These are phyloP conservation scores for Isatis lusitanica DNA, from an alignment of 441 rosid genomes.

Conservation along the genomic window DNA sequence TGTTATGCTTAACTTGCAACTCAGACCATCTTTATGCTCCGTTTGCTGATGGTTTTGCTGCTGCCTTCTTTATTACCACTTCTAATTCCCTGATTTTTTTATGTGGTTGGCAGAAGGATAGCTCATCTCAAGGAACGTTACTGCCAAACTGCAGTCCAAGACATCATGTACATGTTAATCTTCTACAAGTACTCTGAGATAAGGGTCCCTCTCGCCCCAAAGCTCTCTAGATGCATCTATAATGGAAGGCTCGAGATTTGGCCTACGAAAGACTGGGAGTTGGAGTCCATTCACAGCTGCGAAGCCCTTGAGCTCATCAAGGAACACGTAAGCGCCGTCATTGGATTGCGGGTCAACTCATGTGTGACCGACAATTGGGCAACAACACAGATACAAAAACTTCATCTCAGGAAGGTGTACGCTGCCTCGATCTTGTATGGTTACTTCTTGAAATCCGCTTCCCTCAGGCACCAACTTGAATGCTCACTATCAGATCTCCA, in stretches of 20 bases:
- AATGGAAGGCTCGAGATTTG: constrained; percentile 81
- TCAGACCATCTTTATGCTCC: background rate
- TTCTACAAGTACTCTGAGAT: constrained; percentile 79
- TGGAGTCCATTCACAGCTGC: constrained; percentile 71
- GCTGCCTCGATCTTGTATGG: constrained; percentile 76
- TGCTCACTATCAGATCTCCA: constrained; percentile 41
- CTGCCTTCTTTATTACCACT: background rate
- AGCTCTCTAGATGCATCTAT: constrained; percentile 75
- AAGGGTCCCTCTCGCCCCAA: constrained; percentile 80
- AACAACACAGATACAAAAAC: constrained; percentile 58
- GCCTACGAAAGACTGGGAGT: constrained; percentile 85
- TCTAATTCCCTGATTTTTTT: background rate
- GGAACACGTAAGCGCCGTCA: constrained; percentile 72
- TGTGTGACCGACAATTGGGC: constrained; percentile 83
- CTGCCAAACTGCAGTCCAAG: constrained; percentile 72
- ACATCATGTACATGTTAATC: constrained; percentile 81
- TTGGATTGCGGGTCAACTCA: constrained; percentile 71
- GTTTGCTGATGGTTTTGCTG: background rate
- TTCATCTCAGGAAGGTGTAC: constrained; percentile 56
- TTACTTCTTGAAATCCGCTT: constrained; percentile 82
- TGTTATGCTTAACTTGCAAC: background rate
- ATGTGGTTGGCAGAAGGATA: constrained; percentile 62
- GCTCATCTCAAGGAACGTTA: constrained; percentile 64
- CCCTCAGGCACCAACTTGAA: constrained; percentile 70
- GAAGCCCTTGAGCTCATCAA: constrained; percentile 70